Evolutionary conservation across 2,329 filamentous ascomycete species (phyloP), one percentile per base, ranked within the genome.

Genomic region (Stachybotrys chlorohalonatus): DNA sequence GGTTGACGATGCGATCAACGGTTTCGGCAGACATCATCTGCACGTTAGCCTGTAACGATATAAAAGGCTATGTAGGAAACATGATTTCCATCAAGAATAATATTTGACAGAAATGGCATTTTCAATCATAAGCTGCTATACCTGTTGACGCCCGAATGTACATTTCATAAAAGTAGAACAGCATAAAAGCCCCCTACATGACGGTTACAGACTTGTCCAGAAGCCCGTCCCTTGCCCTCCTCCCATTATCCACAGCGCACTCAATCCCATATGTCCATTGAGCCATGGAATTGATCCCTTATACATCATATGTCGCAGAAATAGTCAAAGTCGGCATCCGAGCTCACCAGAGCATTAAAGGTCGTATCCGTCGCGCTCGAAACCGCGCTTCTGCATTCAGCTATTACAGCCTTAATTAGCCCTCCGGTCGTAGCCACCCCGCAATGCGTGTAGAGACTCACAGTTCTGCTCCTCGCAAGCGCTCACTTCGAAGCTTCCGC

Each of bases 401-500:
- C 75, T 77, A 56, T 53, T 45, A 42, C 36, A 42, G 16, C 11
- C 16, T 31, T 24, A 11, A 51, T 45, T 45, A 32, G 13, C 49
- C 31, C 13, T 7, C 31, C 24, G 7, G 36, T 42, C 47, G 2
- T 36, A 31, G 15, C 39, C 31, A 13, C 45, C 17, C 15, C 50
- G 30, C 24, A 24, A 4, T 24, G 24, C 2, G 24, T 24, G 24
- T 24, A 24, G 24, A 24, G 24, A 67, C 75, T 65, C 50, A 79
- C 76, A 64, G 45, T 67, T 68, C 59, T 80, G 77, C 15, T 65
- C 58, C 53, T 79, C 74, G 55, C 76, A 80, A 31, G 77, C 72
- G 36, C 63, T 56, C 1, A 79, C 76, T 7, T 60, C 56, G 53
- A 77, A 72, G 30, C 57, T 55, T 49, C 56, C 31, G 52, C 61